These are phyloP conservation scores for Penicillium sp. DNA, from an alignment of 2,329 filamentous ascomycete genomes.

Conservation along the genomic window DNA sequence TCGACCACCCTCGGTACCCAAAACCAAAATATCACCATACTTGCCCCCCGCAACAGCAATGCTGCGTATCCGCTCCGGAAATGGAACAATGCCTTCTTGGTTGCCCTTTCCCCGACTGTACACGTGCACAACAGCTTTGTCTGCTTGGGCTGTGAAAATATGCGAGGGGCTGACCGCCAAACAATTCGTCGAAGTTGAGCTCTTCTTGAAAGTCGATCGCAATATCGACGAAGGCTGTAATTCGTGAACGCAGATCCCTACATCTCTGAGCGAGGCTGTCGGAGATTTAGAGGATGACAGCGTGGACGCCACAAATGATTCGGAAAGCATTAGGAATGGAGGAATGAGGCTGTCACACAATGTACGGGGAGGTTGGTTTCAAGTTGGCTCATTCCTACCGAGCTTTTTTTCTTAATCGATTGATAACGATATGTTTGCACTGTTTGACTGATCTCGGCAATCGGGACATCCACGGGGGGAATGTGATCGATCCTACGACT, in stretches of 20 bases:
- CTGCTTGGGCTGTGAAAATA: slow-evolving; percentile 84
- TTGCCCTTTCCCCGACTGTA: slow-evolving; percentile 80
- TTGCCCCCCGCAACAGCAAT: slow-evolving; percentile 66
- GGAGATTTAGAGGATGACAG: slow-evolving; percentile 41
- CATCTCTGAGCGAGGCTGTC: slow-evolving; percentile 62
- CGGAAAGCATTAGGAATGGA: slow-evolving; percentile 45
- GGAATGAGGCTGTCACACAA: slow-evolving; percentile 16
- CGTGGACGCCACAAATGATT: slow-evolving; percentile 48
- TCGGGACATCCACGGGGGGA: slow-evolving; percentile 2
- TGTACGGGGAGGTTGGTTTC: slow-evolving; percentile 16
- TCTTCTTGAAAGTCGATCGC: slow-evolving; percentile 84
- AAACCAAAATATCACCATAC: slow-evolving; percentile 58
- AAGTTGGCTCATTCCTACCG: slow-evolving; percentile 15
- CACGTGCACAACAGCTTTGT: slow-evolving; percentile 89
- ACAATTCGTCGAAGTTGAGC: slow-evolving; percentile 71
- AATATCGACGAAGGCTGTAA: slow-evolving; percentile 73
- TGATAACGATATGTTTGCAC: slow-evolving; percentile 34
- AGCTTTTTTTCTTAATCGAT: slow-evolving; percentile 21
- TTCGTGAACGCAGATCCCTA: slow-evolving; percentile 81
- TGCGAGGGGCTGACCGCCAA: slow-evolving; percentile 77
- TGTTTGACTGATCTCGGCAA: slow-evolving; percentile 28
- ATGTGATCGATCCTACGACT: slow-evolving; percentile 13
- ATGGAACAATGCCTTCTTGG: slow-evolving; percentile 83
- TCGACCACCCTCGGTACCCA: slow-evolving; percentile 81
- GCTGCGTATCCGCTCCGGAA: slow-evolving; percentile 80